A percentile compares a stretch with the other conserved stretches of the same genome.
Evolutionary conservation across 1,284 basidiomycete genomes (phyloP).

Genomic region (Bjerkandera adusta): DNA sequence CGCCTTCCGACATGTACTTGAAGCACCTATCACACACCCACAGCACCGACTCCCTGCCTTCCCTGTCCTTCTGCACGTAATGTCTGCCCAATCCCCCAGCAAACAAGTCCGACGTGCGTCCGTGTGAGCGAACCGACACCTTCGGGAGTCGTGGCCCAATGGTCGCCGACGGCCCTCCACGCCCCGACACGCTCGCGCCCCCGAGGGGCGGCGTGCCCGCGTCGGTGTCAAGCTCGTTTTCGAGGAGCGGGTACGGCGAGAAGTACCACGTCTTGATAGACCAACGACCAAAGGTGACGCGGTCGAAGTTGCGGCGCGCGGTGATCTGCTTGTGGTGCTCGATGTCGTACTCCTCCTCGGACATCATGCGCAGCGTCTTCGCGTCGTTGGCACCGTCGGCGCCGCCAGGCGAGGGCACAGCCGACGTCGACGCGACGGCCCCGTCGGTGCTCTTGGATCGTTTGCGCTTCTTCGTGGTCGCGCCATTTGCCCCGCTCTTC

Average conservation of each 20-base stretch:
- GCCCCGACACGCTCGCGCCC: neutral
- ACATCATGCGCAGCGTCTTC: slow-evolving; percentile 35
- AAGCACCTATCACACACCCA: slow-evolving; percentile 95
- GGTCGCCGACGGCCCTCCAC: slow-evolving; percentile 28
- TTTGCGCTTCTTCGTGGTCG: slow-evolving; percentile 14
- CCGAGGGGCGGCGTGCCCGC: slow-evolving; percentile 21
- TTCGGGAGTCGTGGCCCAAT: slow-evolving; percentile 20
- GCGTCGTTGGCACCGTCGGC: slow-evolving; percentile 15
- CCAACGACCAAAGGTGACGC: slow-evolving; percentile 73
- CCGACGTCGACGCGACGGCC: slow-evolving; percentile 9
- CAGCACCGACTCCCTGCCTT: slow-evolving; percentile 53
- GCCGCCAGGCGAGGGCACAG: slow-evolving; percentile 12
- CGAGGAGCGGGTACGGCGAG: slow-evolving; percentile 80
- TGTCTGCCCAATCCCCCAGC: slow-evolving; percentile 55
- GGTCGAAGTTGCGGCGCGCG: slow-evolving; percentile 74
- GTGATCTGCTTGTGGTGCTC: slow-evolving; percentile 65
- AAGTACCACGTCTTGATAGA: slow-evolving; percentile 82
- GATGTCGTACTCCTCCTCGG: slow-evolving; percentile 69
- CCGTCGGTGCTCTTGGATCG: slow-evolving; percentile 13
- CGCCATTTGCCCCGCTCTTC: neutral
- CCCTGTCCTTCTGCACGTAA: slow-evolving; percentile 44
- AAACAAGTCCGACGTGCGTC: slow-evolving; percentile 69
- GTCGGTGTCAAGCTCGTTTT: slow-evolving; percentile 53
- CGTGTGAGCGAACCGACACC: slow-evolving; percentile 40
- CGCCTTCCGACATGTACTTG: slow-evolving; percentile 88